These are phyloP conservation scores for Tricholoma matsutake DNA, from an alignment of 768 basidiomycete species.

Conservation along the genomic window DNA sequence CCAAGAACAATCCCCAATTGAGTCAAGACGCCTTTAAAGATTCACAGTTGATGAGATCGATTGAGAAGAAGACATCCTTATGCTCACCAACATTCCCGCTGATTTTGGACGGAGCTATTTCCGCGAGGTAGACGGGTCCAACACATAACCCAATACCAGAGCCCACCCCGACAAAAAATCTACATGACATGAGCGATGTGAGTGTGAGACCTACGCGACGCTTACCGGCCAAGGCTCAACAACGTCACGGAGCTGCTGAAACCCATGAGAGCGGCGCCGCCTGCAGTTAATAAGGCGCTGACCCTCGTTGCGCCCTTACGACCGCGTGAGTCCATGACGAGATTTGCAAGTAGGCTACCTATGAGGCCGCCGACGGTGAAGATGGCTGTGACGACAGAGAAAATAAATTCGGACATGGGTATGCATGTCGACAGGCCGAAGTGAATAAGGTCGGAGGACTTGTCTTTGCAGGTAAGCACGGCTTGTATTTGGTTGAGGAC, in stretches of 20 bases:
- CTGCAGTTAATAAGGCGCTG: conserved; percentile 51
- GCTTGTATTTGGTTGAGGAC: conserved; percentile 86
- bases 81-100: conserved; percentile 68
- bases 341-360: conserved; percentile 68
- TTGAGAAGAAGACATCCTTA: neutral
- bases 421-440: conserved; percentile 69
- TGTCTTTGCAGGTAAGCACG: conserved; percentile 64
- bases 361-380: conserved; percentile 87
- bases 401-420: conserved; percentile 70
- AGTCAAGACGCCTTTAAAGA: conserved; percentile 63
- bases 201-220: neutral
- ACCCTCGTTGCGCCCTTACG: conserved; percentile 63
- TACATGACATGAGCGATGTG: conserved; percentile 20
- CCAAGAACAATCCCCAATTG: conserved; percentile 83
- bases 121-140: conserved; percentile 82
- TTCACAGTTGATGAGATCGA: neutral
- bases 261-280: conserved; percentile 66
- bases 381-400: conserved; percentile 79
- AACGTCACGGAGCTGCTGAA: conserved; percentile 52
- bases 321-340: conserved; percentile 68
- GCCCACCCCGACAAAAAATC: conserved; percentile 65
- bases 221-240: conserved; percentile 66
- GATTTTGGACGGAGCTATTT: conserved; percentile 76
- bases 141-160: conserved; percentile 74
- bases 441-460: conserved; percentile 18